phyloP scores from a whole-genome alignment of 805 yeast species.

The Nakazawaea peltata region DNA sequence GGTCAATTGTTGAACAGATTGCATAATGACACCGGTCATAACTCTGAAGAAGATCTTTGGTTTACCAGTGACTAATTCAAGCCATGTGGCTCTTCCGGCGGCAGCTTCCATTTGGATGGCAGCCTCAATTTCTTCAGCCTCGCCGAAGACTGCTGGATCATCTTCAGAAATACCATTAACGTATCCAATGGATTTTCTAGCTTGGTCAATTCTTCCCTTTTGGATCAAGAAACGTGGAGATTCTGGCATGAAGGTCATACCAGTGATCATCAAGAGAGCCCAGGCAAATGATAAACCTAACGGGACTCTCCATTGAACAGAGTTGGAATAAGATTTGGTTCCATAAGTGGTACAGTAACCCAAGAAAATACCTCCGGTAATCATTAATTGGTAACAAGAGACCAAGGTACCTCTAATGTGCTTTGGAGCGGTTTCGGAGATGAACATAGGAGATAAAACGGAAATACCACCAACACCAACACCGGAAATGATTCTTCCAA shows the following conservation, averaged over 20 bases:
- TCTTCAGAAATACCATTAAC: constrained; percentile 31
- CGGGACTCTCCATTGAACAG: constrained; percentile 49
- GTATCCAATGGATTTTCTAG: constrained; percentile 40
- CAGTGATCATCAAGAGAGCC: constrained; percentile 45
- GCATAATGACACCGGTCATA: constrained; percentile 44
- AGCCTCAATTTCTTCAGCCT: constrained; percentile 27
- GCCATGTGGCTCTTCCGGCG: constrained; percentile 45
- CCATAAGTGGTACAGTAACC: constrained; percentile 51
- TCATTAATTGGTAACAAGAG: constrained; percentile 50
- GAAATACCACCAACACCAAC: constrained; percentile 35
- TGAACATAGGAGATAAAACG: constrained; percentile 36
- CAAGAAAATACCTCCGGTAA: constrained; percentile 49
- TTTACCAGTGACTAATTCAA: constrained; percentile 40
- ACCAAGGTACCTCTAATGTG: constrained; percentile 52
- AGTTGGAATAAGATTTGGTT: constrained; percentile 34
- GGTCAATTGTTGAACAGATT: constrained; percentile 63
- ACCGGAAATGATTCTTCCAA: constrained; percentile 42
- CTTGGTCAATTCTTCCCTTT: constrained; percentile 44
- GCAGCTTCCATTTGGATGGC: constrained; percentile 41
- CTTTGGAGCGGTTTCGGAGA: constrained; percentile 52
- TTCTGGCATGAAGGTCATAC: constrained; percentile 60
- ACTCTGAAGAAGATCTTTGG: constrained; percentile 35
- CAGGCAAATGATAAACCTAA: constrained; percentile 39
- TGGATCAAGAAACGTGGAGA: constrained; percentile 61
- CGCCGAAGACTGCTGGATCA: constrained; percentile 23